These are phyloP conservation scores for Malassezia dermatis DNA, from an alignment of 1,284 basidiomycete genomes.

Conservation along the genomic window DNA sequence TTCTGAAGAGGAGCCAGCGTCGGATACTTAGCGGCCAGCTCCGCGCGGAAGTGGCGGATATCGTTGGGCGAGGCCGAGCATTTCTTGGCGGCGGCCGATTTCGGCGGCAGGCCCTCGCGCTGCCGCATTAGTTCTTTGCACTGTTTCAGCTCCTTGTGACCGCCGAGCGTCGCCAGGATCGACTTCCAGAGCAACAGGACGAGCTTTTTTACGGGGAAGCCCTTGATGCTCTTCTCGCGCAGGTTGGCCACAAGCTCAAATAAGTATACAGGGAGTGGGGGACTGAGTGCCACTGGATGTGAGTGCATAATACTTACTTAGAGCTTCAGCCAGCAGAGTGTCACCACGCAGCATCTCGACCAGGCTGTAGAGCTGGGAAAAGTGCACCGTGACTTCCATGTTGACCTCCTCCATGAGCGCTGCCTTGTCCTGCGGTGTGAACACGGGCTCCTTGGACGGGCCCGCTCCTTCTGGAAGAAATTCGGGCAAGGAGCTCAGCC, in stretches of 20 bases:
- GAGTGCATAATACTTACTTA: constrained; percentile 16
- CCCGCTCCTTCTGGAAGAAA: constrained; percentile 25
- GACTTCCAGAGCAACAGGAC: constrained; percentile 95
- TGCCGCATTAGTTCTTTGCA: constrained; percentile 79
- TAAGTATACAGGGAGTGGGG: constrained; percentile 82
- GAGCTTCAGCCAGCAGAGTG: constrained; percentile 36
- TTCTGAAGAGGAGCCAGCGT: constrained; percentile 50
- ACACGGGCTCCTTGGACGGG: constrained; percentile 17
- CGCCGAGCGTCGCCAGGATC: constrained; percentile 80
- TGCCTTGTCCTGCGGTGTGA: constrained; percentile 41
- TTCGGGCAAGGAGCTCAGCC: constrained; percentile 41
- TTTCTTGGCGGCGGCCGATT: constrained; percentile 11
- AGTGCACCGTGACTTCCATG: constrained; percentile 41
- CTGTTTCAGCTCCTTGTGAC: constrained; percentile 70
- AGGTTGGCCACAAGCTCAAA: constrained; percentile 78
- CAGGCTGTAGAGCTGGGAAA: constrained; percentile 47
- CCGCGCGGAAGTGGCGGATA: constrained; percentile 37
- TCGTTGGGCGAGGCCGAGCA: constrained; percentile 34
- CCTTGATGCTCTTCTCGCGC: constrained; percentile 85
- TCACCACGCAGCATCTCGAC: constrained; percentile 39
- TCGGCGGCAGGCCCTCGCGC: constrained; percentile 52
- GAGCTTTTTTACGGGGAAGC: constrained; percentile 55
- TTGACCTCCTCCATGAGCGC: constrained; percentile 46
- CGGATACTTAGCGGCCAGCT: constrained; percentile 42
- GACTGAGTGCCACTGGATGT: constrained; percentile 58